Evolutionary conservation across 192 early-diverging fungal species (phyloP).

Genomic region (Haplosporangium gracile): DNA sequence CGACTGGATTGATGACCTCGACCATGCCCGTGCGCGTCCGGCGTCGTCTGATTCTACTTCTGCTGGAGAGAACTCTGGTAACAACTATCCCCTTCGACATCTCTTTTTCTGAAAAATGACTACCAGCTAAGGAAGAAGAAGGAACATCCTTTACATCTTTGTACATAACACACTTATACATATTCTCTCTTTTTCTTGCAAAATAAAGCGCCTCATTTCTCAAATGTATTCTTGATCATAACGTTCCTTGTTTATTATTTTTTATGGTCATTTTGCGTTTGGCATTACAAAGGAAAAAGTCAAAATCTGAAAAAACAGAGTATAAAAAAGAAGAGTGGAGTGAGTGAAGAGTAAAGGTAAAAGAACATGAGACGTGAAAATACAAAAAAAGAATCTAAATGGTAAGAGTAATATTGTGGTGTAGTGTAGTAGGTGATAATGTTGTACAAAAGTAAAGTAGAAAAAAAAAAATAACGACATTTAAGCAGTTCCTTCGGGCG

Average conservation of each 20-base stretch:
- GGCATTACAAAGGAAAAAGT: no score
- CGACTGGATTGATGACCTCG: constrained; percentile 24
- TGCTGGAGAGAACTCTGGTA: background rate
- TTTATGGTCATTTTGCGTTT: no score
- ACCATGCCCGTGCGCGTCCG: background rate
- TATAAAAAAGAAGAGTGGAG: background rate
- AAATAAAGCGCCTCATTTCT: no score
- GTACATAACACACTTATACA: no score
- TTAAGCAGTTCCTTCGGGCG: background rate
- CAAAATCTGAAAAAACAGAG: no score
- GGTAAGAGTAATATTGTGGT: background rate
- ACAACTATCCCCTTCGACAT: no score
- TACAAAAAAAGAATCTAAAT: background rate
- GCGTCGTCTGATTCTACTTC: background rate
- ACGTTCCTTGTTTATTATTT: no score
- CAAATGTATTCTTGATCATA: no score
- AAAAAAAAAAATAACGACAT: background rate
- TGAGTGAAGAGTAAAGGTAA: background rate
- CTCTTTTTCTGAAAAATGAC: no score
- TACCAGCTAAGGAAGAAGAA: no score
- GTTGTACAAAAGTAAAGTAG: background rate
- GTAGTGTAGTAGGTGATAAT: background rate
- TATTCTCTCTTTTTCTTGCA: no score
- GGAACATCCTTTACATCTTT: no score
- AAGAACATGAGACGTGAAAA: background rate